Percentiles rank a stretch among this genome's conserved stretches.
phyloP scores from a whole-genome alignment of 2,329 filamentous ascomycete genomes.

The Emergomyces africanus region DNA sequence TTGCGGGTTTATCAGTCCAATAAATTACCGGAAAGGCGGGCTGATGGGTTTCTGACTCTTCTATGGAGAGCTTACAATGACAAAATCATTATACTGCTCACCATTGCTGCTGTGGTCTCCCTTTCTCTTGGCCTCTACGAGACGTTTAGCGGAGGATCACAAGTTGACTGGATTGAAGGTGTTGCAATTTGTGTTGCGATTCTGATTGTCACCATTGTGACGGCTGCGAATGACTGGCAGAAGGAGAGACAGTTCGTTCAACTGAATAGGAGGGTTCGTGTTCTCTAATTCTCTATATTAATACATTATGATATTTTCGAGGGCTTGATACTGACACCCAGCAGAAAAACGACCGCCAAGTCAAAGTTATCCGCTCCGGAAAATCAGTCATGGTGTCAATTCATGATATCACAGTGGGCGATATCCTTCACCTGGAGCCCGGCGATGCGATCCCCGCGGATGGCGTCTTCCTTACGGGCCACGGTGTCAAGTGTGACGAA shows the following conservation, averaged over 20 bases:
- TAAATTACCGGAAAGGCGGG: constrained; percentile 49
- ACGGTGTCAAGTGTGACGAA: constrained; percentile 58
- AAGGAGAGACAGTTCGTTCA: constrained; percentile 54
- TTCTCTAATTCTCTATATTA: not conserved
- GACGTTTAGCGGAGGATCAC: constrained; percentile 39
- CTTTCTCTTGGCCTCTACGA: constrained; percentile 58
- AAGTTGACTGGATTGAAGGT: constrained; percentile 54
- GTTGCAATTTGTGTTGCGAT: constrained; percentile 55
- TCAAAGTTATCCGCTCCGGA: constrained; percentile 55
- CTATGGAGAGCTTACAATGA: constrained; percentile 63
- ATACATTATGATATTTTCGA: not conserved
- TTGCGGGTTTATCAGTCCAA: constrained; percentile 49
- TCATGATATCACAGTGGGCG: constrained; percentile 55
- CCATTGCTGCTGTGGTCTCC: constrained; percentile 55
- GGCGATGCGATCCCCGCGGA: constrained; percentile 61
- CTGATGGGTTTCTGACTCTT: constrained; percentile 46
- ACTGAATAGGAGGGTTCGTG: constrained; percentile 39
- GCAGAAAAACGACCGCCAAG: constrained; percentile 51
- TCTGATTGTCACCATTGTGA: constrained; percentile 50
- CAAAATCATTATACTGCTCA: constrained; percentile 58
- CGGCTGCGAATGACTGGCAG: constrained; percentile 54
- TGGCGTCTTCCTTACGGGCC: constrained; percentile 54
- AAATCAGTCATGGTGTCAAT: constrained; percentile 51
- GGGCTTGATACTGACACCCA: constrained; percentile 11
- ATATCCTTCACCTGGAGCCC: constrained; percentile 55